Base-by-base conservation (phyloP, 225 moss, liverwort and hornwort genomes). In the Ulota crispa region DNA sequence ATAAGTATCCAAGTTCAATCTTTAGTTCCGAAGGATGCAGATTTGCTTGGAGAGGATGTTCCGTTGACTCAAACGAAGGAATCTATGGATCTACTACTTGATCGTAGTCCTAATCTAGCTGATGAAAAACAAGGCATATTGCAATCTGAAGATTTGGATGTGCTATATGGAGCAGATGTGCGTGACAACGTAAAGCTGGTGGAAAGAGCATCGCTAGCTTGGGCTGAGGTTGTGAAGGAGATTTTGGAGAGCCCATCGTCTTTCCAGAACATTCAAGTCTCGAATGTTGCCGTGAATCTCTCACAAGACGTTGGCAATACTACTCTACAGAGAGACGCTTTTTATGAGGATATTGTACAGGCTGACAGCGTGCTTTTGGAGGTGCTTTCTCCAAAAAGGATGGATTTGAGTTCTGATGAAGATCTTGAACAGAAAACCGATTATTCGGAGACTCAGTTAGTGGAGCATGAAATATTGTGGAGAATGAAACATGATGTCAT, bases 361-460 rank as follows among this genome's bases (percentile, higher is more conserved):
- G 60, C 64, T 73, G 72, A 59, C 26, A 16, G 21, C 21, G 52
- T 64, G 59, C 68, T 74, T 65, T 43, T 62, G 37, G 21, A 62
- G 78, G 37, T 27, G 69, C 57, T 50, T 63, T 27, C 63, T 77
- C 24, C 81, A 21, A 57, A 78, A 64, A 66, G 34, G 43, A 16
- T 59, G 63, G 85, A 75, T 76, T 70, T 79, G 68, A 70, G 45
- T 73, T 76, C 71, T 41, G 75, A 75, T 24, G 82, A 81, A 18
- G 65, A 47, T 64, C 54, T 69, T 36, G 85, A 83, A 52, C 56
- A 64, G 8, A 45, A 76, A 28, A 8, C 11, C 11, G 27, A 43
- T n/a, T 41, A 78, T 42, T 12, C 75, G 19, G 89, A 89, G 81
- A 85, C 87, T 73, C 85, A 83, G 54, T 81, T 83, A 77, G 74